Percentiles rank a stretch among this genome's conserved stretches.
phyloP scores from a whole-genome alignment of 805 yeast species.

The Barnettozyma populi region DNA sequence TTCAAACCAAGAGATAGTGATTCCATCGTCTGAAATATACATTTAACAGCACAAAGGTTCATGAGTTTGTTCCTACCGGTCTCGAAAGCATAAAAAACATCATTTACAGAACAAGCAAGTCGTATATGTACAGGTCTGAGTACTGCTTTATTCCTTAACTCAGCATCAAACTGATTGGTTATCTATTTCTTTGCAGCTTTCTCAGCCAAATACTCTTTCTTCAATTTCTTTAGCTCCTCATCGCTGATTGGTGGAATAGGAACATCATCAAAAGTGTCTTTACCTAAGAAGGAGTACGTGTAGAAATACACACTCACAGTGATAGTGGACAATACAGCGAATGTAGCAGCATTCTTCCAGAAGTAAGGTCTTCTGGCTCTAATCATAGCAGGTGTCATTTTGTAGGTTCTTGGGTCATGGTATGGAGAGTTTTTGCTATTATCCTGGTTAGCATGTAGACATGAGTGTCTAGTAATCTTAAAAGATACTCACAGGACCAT shows the following conservation, averaged over 20 bases:
- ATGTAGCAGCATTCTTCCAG: conserved; percentile 63
- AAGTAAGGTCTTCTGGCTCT: conserved; percentile 88
- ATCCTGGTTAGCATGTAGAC: conserved; percentile 6
- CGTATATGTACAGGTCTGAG: conserved; percentile 1
- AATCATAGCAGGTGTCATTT: conserved; percentile 90
- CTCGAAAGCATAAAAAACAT: background rate
- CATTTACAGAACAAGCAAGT: background rate
- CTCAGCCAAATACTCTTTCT: conserved; percentile 59
- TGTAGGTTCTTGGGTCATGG: conserved; percentile 64
- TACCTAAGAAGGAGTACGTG: conserved; percentile 60
- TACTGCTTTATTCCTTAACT: background rate
- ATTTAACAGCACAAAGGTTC: background rate
- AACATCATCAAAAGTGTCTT: conserved; percentile 84
- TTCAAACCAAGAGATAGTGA: conserved; percentile 1
- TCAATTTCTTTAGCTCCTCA: conserved; percentile 65
- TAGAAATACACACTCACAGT: conserved; percentile 61
- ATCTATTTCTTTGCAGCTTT: conserved; percentile 15
- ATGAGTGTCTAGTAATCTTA: no score
- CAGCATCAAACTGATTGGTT: background rate
- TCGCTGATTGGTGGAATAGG: conserved; percentile 92
- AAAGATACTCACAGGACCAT: conserved; percentile 14
- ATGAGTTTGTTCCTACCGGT: background rate
- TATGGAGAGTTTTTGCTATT: conserved; percentile 36
- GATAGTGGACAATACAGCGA: conserved; percentile 54
- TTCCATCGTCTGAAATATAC: background rate